Percentiles rank a stretch among this genome's conserved stretches.
These are phyloP conservation scores for Beauveria sp. DNA, from an alignment of 2,329 filamentous ascomycete genomes.

Conservation along the genomic window DNA sequence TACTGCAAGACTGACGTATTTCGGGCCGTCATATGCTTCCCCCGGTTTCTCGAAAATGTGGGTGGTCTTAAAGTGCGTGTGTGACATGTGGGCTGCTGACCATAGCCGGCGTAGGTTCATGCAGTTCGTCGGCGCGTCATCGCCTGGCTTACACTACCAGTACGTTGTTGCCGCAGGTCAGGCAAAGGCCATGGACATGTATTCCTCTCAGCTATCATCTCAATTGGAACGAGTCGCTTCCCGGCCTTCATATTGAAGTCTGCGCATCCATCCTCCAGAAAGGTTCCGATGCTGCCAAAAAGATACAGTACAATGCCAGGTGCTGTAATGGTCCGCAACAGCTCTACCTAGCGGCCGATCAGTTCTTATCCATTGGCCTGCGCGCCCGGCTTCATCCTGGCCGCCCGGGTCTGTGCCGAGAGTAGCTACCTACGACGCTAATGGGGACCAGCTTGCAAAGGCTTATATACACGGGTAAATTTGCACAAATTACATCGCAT, in stretches of 20 bases:
- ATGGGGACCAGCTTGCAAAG: constrained; percentile 1
- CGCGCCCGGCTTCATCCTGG: neutral
- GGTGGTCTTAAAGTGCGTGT: neutral
- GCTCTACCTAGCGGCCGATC: neutral
- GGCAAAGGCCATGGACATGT: neutral
- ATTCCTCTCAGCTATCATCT: neutral
- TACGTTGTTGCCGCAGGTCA: neutral
- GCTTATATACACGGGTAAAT: neutral
- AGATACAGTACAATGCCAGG: neutral
- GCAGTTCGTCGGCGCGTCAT: constrained; percentile 5
- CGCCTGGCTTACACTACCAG: neutral
- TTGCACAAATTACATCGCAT: neutral
- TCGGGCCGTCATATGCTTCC: constrained; percentile 4
- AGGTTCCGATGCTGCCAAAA: neutral
- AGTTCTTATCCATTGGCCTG: neutral
- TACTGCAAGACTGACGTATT: neutral
- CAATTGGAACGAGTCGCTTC: neutral
- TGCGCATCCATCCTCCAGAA: too few species aligned
- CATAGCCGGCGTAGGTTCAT: neutral
- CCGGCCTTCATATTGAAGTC: neutral
- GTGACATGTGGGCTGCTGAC: constrained; percentile 9
- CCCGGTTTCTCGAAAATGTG: constrained; percentile 1
- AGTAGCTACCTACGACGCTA: neutral
- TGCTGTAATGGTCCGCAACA: neutral
- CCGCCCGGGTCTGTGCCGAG: too few species aligned